Base-by-base conservation (phyloP, 345 rosid genomes). In the Eucalyptus marginata region DNA sequence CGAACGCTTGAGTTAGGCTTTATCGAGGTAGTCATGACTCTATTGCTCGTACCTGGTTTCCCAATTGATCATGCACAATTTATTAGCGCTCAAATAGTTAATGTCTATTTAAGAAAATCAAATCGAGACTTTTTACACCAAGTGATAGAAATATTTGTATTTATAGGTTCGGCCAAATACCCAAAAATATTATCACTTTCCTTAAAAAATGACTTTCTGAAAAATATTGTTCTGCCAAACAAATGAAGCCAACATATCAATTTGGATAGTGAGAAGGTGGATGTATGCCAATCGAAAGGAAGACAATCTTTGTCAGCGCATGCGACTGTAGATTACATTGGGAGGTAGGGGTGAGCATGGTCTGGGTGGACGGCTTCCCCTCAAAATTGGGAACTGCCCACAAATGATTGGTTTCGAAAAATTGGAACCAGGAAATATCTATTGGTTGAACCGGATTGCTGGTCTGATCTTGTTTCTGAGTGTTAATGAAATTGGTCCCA, bases 381-480 rank as follows among this genome's bases (percentile, higher is more conserved):
- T n/a, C 7, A 52, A 52, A 52, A 52, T 52, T 52, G 5, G 10
- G 25, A 20, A 52, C 2, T 52, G 2, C 2, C 24, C 10, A 52
- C 10, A 52, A 52, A 18, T 7, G 4, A 52, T 7, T 52, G 9
- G 2, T 18, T 52, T 2, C 24, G 0, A 52, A 52, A 52, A 52
- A 3, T 52, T 18, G 24, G 10, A 52, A 52, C 2, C 0, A 0
- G 0, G 24, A 52, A 52, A 52, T 52, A 52, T 25, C 25, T 20
- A 20, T 52, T 52, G 2, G 25, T 52, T 52, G 4, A 52, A 52
- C 0, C 0, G 0, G 2, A 52, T 20, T 52, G 25, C 25, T 52
- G 1, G 1, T 52, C 10, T 0, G 4, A 0, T 20, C 58, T 52
- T 52, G 58, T 52, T 52, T 4, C 10, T 4, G 0, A 1, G 58